Evolutionary conservation across 257 asterid genomes (phyloP), one percentile per base, ranked within the genome.

Genomic region (Cruciata laevipes): DNA sequence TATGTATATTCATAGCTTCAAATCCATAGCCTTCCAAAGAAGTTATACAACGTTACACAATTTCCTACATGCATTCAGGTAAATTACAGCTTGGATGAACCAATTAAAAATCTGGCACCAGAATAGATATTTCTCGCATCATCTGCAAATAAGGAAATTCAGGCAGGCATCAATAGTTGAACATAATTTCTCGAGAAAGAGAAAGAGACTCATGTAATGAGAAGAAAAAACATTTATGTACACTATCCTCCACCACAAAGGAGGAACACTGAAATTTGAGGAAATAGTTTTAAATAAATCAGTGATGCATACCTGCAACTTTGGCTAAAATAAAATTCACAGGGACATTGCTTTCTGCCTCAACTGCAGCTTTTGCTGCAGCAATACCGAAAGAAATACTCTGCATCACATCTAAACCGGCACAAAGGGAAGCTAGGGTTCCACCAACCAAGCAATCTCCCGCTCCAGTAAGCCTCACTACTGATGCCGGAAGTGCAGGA

Each of bases 371-470:
- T 81, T 84, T 88, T 30, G 99, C 95, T 6, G 96, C 88, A 20
- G 99, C 95, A 75, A 88, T 75, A n/a, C 99, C 97, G 74, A 88
- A 96, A 32, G 97, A 89, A 27, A 88, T 68, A 72, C 99, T 88
- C 79, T 86, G 99, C 87, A 88, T 80, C 74, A 90, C 67, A 82
- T 93, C 92, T 57, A 93, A 85, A 81, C 97, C 95, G 23, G 95
- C 79, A 52, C 87, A 86, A 8, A 82, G 52, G 7, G 97, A 88
- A 67, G 97, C 90, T 21, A 90, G 21, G 0, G 74, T 69, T 53
- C 95, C 99, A 38, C 99, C 99, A 65, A 90, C 99, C 65, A 90
- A 86, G 84, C 97, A 93, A 82, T 90, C 99, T 56, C 99, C 97
- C 5, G 95, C 95, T 44, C 99, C 99, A 1, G 89, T 87, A 62